Percentiles rank a stretch among this genome's conserved stretches.
phyloP scores from a whole-genome alignment of 306 rosid species.

The Hippophae rhamnoides region DNA sequence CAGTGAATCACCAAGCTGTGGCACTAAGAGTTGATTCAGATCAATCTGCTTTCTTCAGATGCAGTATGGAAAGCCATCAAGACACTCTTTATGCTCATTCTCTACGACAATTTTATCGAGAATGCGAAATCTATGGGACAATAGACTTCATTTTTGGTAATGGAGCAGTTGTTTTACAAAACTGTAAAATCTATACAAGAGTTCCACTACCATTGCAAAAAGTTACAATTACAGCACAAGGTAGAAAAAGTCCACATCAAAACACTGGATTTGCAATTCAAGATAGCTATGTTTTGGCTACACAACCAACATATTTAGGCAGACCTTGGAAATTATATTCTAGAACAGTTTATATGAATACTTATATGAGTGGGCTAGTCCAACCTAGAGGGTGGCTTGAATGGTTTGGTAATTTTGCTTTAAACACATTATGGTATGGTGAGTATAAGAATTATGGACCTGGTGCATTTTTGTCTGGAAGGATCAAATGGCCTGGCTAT shows the following conservation, averaged over 20 bases:
- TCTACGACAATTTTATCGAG: not conserved
- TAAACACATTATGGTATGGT: constrained; percentile 4
- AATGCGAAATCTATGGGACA: constrained; percentile 7
- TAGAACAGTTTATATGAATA: constrained; percentile 2
- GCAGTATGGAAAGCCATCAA: constrained; percentile 1
- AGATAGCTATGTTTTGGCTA: constrained; percentile 1
- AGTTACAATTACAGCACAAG: constrained; percentile 5
- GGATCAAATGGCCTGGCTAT: constrained; percentile 10
- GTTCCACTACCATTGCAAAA: not conserved
- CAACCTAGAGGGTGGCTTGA: constrained; percentile 4
- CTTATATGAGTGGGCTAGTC: not conserved
- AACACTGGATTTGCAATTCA: constrained; percentile 1
- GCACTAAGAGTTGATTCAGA: constrained; percentile 5
- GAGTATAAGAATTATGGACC: constrained; percentile 8
- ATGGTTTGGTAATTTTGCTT: not conserved
- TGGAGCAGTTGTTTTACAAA: constrained; percentile 7
- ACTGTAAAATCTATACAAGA: not conserved
- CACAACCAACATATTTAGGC: not conserved
- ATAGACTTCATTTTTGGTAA: constrained; percentile 10
- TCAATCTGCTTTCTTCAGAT: constrained; percentile 1
- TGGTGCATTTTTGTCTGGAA: not conserved
- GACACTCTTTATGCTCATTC: constrained; percentile 3
- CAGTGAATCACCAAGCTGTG: not conserved
- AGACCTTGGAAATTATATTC: constrained; percentile 9
- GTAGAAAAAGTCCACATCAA: constrained; percentile 4